Base-by-base conservation (phyloP, 1,139 yeast species). In the Yamadazyma diospyri region DNA sequence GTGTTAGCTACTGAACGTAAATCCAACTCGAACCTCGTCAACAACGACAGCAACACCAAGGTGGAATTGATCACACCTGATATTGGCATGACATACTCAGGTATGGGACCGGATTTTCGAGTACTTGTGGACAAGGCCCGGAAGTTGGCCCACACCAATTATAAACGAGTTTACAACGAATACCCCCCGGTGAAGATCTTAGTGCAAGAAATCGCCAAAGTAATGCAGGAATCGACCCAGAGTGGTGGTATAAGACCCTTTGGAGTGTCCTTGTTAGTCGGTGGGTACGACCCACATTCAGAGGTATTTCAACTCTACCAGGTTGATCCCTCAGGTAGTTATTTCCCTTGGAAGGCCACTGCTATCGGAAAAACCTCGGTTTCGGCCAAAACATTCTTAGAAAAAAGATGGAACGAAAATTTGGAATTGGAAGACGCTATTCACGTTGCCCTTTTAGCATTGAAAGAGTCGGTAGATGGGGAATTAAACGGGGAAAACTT, bases 321-420 rank as follows among this genome's bases (percentile, higher is more conserved):
- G 61, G 95, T 94, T 31, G 98, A 94, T 64, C 99, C 99, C 5
- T 84, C 95, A 5, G 99, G 99, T 10, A 81, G 96, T 35, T 94
- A 84, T 59, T 94, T 87, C 74, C 97, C 98, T n/a, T 94, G 99
- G 99, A 92, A 92, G 62, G 98, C 98, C 18, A 92, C 98, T 4
- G 97, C 98, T 18, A 92, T 94, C 50, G 99, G 99, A 43, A 89
- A 88, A 57, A 94, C 96, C 18, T 80, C 96, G 5, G 79, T 80
- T 27, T 84, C 94, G 6, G 98, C 98, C 23, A 92, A 94, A 68
- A 92, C 98, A 1, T 94, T 94, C 53, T 69, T 94, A 55, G 98
- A 94, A 58, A 94, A 94, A 67, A 81, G 98, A 64, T 94, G 97
- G 97, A 89, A 88, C 54, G 94, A 88, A 46, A 95, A 92, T 56